A percentile compares a stretch with the other conserved stretches of the same genome.
Evolutionary conservation across 2,329 filamentous ascomycete genomes (phyloP).

Genomic region (Tolypocladium amazonense): DNA sequence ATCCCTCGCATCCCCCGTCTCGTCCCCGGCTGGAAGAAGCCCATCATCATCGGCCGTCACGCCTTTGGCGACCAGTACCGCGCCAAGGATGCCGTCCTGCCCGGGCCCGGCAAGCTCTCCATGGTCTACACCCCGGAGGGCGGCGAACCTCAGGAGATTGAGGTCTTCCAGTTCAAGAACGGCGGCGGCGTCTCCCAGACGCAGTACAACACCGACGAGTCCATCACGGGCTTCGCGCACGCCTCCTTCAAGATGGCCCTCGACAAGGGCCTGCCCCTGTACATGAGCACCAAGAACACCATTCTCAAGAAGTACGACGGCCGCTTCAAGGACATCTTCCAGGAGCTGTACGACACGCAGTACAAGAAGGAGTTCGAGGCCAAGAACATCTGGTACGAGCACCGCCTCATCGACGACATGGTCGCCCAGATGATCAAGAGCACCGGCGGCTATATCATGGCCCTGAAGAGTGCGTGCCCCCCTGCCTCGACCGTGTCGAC

Average conservation of each 20-base stretch:
- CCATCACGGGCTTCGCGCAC: conserved; percentile 89
- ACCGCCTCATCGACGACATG: conserved; percentile 98
- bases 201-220: conserved; percentile 97
- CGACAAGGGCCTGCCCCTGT: conserved; percentile 79
- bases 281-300: conserved; percentile 99
- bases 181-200: conserved; percentile 84
- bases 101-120: conserved; percentile 76
- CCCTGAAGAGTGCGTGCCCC: conserved; percentile 74
- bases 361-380: conserved; percentile 87
- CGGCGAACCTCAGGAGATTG: conserved; percentile 71
- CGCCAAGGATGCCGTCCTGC: conserved; percentile 81
- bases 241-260: conserved; percentile 94
- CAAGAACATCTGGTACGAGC: conserved; percentile 97
- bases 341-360: conserved; percentile 81
- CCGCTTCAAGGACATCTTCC: conserved; percentile 98
- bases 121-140: conserved; percentile 90
- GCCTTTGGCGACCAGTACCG: conserved; percentile 98
- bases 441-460: conserved; percentile 91
- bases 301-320: conserved; percentile 99
- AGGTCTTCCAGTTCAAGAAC: conserved; percentile 83
- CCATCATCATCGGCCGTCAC: conserved; percentile 97
- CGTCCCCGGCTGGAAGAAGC: conserved; percentile 95
- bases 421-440: conserved; percentile 99
- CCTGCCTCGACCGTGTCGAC: background rate
- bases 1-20: conserved; percentile 88